These are phyloP conservation scores for Chalciporus sp. DNA, from an alignment of 1,284 basidiomycete species.

Conservation along the genomic window DNA sequence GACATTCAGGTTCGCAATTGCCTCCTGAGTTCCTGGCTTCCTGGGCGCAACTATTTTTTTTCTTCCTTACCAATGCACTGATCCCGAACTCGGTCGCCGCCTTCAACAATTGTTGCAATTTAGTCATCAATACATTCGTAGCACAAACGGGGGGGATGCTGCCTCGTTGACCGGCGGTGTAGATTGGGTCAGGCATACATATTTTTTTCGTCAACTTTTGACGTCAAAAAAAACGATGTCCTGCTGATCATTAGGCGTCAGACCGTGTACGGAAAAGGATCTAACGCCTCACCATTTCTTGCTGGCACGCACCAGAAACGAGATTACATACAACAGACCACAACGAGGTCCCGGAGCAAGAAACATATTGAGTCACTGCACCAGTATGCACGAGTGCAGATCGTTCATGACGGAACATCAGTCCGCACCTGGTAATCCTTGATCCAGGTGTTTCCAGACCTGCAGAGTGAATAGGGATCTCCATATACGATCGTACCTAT, in stretches of 20 bases:
- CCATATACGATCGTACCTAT: slow-evolving; percentile 38
- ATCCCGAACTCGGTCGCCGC: slow-evolving; percentile 10
- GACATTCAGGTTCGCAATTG: slow-evolving; percentile 29
- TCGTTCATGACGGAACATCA: slow-evolving; percentile 46
- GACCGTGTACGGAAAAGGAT: slow-evolving; percentile 11
- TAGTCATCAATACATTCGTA: slow-evolving; percentile 11
- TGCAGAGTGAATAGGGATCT: slow-evolving; percentile 25
- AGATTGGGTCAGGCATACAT: slow-evolving; percentile 11
- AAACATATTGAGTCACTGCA: slow-evolving; percentile 32
- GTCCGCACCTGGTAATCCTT: slow-evolving; percentile 37
- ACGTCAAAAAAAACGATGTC: slow-evolving; percentile 2
- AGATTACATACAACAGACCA: slow-evolving; percentile 28
- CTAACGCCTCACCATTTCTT: slow-evolving; percentile 24
- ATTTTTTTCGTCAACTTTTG: slow-evolving; percentile 11
- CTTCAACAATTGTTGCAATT: slow-evolving; percentile 12
- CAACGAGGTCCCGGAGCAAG: slow-evolving; percentile 23
- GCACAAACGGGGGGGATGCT: slow-evolving; percentile 10
- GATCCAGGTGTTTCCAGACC: slow-evolving; percentile 45
- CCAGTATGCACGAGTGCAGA: slow-evolving; percentile 35
- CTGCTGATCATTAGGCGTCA: slow-evolving; percentile 4
- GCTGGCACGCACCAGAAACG: slow-evolving; percentile 23
- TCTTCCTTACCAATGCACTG: slow-evolving; percentile 10
- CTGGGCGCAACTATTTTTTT: neutral
- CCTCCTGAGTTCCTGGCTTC: neutral
- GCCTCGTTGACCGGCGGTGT: slow-evolving; percentile 16